Evolutionary conservation across 2,329 filamentous ascomycete genomes (phyloP).

Genomic region (Fusarium odoratissimum): DNA sequence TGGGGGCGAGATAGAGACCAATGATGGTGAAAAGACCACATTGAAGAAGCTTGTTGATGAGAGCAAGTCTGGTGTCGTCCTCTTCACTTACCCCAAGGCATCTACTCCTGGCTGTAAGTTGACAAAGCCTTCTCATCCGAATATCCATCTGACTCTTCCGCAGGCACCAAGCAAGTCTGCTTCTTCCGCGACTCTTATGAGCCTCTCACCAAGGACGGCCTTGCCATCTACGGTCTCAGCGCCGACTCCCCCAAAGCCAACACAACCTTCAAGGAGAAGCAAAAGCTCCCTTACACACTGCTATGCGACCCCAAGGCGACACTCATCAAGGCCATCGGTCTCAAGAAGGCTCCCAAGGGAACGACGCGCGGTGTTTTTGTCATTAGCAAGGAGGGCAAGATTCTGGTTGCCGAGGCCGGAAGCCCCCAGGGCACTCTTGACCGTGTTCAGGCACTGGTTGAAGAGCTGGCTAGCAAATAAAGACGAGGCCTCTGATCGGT

Average conservation of each 20-base stretch:
- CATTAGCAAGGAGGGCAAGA: constrained; percentile 83
- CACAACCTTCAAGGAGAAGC: constrained; percentile 90
- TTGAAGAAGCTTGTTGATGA: constrained; percentile 83
- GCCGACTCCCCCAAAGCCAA: constrained; percentile 91
- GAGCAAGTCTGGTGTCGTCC: constrained; percentile 86
- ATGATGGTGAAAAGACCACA: constrained; percentile 84
- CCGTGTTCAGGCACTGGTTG: constrained; percentile 78
- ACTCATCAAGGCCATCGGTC: constrained; percentile 86
- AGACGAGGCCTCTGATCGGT: background rate
- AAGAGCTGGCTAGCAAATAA: constrained; percentile 50
- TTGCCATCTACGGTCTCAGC: constrained; percentile 90
- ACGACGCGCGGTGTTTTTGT: constrained; percentile 90
- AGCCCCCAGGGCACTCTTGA: constrained; percentile 82
- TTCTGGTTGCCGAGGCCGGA: constrained; percentile 79
- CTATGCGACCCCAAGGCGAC: constrained; percentile 82
- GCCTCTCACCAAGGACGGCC: constrained; percentile 79
- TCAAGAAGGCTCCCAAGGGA: constrained; percentile 85
- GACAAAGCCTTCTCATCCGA: background rate
- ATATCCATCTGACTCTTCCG: constrained; percentile 14
- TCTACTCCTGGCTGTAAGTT: constrained; percentile 92
- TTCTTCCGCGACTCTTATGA: constrained; percentile 89
- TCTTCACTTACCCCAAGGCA: constrained; percentile 96
- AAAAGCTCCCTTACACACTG: constrained; percentile 87
- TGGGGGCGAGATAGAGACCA: constrained; percentile 81
- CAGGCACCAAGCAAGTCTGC: constrained; percentile 93